These are phyloP conservation scores for Macrocybe gigantea DNA, from an alignment of 768 basidiomycete genomes.

Conservation along the genomic window DNA sequence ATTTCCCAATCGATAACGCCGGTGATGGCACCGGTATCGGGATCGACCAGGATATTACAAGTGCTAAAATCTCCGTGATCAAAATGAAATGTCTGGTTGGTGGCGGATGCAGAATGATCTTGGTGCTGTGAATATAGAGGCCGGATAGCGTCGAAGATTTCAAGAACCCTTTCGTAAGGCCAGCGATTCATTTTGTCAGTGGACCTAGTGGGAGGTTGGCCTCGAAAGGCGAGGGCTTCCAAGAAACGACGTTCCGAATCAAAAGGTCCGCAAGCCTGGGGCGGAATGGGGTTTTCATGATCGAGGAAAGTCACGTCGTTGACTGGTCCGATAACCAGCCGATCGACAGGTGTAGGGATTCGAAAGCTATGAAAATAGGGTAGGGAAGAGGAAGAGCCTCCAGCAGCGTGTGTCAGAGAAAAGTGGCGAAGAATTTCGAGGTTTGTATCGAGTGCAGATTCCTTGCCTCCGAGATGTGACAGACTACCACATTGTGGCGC, in stretches of 20 bases:
- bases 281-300: background rate
- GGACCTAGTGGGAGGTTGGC: background rate
- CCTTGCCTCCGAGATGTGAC: background rate
- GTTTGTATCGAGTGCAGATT: background rate
- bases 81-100: no score
- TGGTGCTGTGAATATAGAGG: no score
- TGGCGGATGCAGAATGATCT: no score
- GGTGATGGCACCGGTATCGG: conserved; percentile 11
- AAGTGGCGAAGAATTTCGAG: background rate
- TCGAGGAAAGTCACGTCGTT: background rate
- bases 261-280: background rate
- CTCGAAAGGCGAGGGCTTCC: background rate
- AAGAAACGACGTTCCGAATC: background rate
- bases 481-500: conserved; percentile 1
- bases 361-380: background rate
- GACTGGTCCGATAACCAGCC: background rate
- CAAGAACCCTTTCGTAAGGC: background rate
- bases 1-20: conserved; percentile 15
- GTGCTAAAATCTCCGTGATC: conserved; percentile 11
- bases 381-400: background rate
- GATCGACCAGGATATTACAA: conserved; percentile 12
- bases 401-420: background rate
- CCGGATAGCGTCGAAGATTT: no score
- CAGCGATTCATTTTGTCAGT: background rate
- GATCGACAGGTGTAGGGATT: background rate